Evolutionary conservation across 2,329 filamentous ascomycete genomes (phyloP).

Genomic region (Aspergillus spinulosporus): DNA sequence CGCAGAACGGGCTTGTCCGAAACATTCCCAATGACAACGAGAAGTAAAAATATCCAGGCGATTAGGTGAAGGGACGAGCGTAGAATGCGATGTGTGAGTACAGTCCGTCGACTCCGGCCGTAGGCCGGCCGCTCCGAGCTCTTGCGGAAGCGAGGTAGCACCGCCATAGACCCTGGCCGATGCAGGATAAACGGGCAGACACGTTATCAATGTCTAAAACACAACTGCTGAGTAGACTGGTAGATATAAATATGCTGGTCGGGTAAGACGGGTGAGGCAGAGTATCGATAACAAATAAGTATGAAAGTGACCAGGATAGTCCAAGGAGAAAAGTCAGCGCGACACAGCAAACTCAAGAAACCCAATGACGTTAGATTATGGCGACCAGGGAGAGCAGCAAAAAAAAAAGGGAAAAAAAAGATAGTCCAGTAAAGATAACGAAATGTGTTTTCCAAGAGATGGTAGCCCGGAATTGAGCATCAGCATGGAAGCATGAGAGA

Average conservation of each 20-base stretch:
- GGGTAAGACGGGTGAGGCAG: neutral
- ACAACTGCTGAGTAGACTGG: neutral
- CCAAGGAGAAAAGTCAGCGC: neutral
- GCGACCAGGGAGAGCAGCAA: neutral
- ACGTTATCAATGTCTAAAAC: constrained; percentile 3
- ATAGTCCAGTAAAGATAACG: neutral
- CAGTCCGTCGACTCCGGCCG: constrained; percentile 33
- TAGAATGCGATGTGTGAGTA: constrained; percentile 61
- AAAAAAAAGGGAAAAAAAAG: neutral
- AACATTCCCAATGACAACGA: constrained; percentile 78
- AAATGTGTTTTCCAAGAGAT: neutral
- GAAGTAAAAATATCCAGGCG: constrained; percentile 73
- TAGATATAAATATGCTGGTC: neutral
- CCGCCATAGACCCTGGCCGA: constrained; percentile 23
- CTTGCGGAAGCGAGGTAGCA: constrained; percentile 30
- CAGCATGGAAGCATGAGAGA: neutral
- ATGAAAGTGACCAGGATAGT: neutral
- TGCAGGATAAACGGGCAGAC: neutral
- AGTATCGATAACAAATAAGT: neutral
- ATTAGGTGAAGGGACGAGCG: constrained; percentile 71
- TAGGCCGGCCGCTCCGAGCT: constrained; percentile 28
- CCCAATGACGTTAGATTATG: constrained; percentile 2
- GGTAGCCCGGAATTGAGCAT: neutral
- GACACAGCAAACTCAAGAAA: neutral
- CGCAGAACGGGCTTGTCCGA: constrained; percentile 61